These are phyloP conservation scores for Elsinoe fawcettii DNA, from an alignment of 2,329 filamentous ascomycete species.

Conservation along the genomic window DNA sequence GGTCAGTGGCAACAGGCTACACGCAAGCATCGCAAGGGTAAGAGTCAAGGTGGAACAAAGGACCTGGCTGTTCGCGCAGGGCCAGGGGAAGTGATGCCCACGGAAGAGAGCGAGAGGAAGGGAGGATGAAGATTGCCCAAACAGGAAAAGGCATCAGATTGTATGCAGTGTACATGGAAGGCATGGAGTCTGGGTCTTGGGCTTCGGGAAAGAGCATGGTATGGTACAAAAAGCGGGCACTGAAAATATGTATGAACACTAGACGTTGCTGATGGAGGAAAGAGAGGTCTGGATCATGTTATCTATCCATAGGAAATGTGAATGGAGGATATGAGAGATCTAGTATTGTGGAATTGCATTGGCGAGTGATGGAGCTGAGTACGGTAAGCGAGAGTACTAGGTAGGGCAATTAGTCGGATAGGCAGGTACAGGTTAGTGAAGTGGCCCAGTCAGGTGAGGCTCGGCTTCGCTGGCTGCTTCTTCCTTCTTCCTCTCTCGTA, in stretches of 20 bases:
- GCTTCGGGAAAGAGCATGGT: conserved; percentile 17
- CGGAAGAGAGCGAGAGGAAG: conserved; percentile 39
- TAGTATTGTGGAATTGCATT: neutral
- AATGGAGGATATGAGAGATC: conserved; percentile 3
- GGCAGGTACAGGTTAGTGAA: neutral
- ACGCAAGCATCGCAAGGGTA: conserved; percentile 29
- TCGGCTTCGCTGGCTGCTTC: neutral
- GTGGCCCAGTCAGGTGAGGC: neutral
- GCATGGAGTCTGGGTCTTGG: conserved; percentile 31
- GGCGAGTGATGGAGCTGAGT: neutral
- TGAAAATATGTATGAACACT: conserved; percentile 3
- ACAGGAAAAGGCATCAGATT: neutral
- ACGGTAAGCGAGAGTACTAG: too few species aligned
- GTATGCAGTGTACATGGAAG: conserved; percentile 26
- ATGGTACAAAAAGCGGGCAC: neutral
- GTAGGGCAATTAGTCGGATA: too few species aligned
- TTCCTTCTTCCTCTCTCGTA: neutral
- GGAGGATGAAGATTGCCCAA: conserved; percentile 31
- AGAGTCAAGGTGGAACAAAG: conserved; percentile 24
- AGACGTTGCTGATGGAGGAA: neutral
- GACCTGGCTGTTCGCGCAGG: conserved; percentile 25
- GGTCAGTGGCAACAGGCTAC: conserved; percentile 24
- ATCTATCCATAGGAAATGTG: conserved; percentile 12
- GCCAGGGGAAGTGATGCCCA: conserved; percentile 36
- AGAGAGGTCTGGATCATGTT: neutral